Conservation (phyloP, 345 rosid genomes). For the Bruguiera sexangula region DNA sequence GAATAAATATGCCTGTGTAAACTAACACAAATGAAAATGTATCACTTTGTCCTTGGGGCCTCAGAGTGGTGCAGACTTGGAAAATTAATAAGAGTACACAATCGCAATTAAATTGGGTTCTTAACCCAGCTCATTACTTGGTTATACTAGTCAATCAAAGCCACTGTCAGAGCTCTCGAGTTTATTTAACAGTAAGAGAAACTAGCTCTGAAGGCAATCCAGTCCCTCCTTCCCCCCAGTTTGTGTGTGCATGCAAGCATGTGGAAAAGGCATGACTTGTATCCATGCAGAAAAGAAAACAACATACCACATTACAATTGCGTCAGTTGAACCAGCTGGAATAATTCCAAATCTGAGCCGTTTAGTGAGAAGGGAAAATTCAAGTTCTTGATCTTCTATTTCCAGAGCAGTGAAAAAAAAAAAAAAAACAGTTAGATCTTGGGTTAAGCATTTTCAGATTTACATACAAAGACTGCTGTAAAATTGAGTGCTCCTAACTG, state of each 20-base stretch:
- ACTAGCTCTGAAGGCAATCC: background rate
- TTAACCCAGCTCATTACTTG: slow-evolving; percentile 1
- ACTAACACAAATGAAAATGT: no score
- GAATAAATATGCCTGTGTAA: no score
- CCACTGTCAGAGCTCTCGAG: background rate
- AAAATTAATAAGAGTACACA: no score
- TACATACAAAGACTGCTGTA: background rate
- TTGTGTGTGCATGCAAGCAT: background rate
- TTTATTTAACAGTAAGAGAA: background rate
- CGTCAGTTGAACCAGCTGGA: slow-evolving; percentile 94
- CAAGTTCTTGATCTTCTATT: slow-evolving; percentile 41
- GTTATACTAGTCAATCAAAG: background rate
- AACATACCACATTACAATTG: slow-evolving; percentile 75
- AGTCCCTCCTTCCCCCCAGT: background rate
- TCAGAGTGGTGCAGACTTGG: no score
- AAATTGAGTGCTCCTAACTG: background rate
- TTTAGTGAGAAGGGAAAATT: slow-evolving; percentile 42
- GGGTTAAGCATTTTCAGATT: slow-evolving; percentile 7
- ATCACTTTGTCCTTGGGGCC: no score
- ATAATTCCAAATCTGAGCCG: slow-evolving; percentile 74
- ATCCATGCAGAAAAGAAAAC: background rate
- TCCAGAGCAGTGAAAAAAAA: slow-evolving; percentile 15
- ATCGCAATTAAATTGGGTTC: no score
- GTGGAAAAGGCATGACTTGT: background rate
- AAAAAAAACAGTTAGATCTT: slow-evolving; percentile 9